Percentiles rank a stretch among this genome's conserved stretches.
phyloP scores from a whole-genome alignment of 1,284 basidiomycete genomes.

The Cutaneotrichosporon cutaneum region DNA sequence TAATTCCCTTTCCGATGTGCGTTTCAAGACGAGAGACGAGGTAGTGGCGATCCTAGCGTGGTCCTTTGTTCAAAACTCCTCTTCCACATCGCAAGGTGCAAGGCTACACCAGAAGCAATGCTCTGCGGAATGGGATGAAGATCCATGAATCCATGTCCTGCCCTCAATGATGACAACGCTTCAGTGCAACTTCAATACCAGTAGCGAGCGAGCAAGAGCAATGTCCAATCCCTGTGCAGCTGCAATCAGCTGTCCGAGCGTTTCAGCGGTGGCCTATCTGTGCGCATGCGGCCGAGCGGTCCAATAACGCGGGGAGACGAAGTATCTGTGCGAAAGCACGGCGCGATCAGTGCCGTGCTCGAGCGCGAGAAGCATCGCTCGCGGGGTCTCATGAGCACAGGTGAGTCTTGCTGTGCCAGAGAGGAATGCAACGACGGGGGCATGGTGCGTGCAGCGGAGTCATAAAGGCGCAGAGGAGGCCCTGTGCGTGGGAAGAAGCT shows the following conservation, averaged over 20 bases:
- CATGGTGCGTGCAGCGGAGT: neutral
- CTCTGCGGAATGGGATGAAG: slow-evolving; percentile 4
- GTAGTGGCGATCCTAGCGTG: neutral
- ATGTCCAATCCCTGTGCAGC: neutral
- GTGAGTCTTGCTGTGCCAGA: neutral
- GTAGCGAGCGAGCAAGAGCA: neutral
- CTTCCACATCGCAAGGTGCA: slow-evolving; percentile 4
- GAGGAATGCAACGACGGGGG: neutral
- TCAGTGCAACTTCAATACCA: slow-evolving; percentile 5
- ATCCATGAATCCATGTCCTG: slow-evolving; percentile 9
- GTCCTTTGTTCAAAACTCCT: neutral
- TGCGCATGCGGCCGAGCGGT: neutral
- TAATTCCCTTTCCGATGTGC: neutral
- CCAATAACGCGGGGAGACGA: neutral
- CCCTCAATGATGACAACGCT: slow-evolving; percentile 9
- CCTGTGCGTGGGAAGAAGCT: neutral
- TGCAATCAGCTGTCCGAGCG: neutral
- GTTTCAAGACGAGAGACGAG: neutral
- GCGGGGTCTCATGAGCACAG: neutral
- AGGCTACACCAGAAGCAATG: slow-evolving; percentile 5
- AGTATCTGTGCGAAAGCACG: neutral
- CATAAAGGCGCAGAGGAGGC: neutral
- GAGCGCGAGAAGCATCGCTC: neutral
- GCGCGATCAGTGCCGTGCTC: neutral
- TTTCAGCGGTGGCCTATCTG: neutral